Percentiles rank a stretch among this genome's conserved stretches.
These are phyloP conservation scores for Balansia obtecta DNA, from an alignment of 2,329 filamentous ascomycete genomes.

Conservation along the genomic window DNA sequence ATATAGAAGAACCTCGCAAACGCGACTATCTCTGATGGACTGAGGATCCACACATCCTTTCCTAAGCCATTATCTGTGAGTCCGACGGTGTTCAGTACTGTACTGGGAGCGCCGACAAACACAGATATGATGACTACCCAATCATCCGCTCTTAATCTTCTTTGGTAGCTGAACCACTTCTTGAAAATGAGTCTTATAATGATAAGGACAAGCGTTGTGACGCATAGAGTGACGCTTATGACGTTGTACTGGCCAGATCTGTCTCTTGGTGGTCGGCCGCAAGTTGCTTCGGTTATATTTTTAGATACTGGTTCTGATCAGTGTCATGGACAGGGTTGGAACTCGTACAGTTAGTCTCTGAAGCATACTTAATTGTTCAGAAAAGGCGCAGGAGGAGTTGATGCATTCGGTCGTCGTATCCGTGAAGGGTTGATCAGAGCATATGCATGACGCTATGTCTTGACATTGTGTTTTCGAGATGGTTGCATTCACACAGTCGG, in stretches of 20 bases:
- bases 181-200: slow-evolving; percentile 11
- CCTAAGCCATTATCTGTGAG: slow-evolving; percentile 18
- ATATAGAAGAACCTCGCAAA: slow-evolving; percentile 5
- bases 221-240: slow-evolving; percentile 10
- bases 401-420: not conserved
- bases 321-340: not conserved
- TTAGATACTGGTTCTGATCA: slow-evolving; percentile 1
- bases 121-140: slow-evolving; percentile 15
- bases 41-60: slow-evolving; percentile 21
- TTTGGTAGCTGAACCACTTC: slow-evolving; percentile 16
- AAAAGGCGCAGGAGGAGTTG: not conserved
- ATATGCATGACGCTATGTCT: slow-evolving; percentile 1
- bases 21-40: slow-evolving; percentile 1
- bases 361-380: not conserved
- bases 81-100: slow-evolving; percentile 14
- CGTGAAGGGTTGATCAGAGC: not conserved
- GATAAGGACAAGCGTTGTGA: slow-evolving; percentile 10
- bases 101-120: slow-evolving; percentile 12
- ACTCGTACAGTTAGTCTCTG: not conserved
- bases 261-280: slow-evolving; percentile 4
- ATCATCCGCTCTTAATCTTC: slow-evolving; percentile 21
- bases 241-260: slow-evolving; percentile 1
- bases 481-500: not conserved
- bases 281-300: slow-evolving; percentile 6
- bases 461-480: not conserved